phyloP scores from a whole-genome alignment of 2,329 filamentous ascomycete genomes.

The Cladophialophora yegresii region DNA sequence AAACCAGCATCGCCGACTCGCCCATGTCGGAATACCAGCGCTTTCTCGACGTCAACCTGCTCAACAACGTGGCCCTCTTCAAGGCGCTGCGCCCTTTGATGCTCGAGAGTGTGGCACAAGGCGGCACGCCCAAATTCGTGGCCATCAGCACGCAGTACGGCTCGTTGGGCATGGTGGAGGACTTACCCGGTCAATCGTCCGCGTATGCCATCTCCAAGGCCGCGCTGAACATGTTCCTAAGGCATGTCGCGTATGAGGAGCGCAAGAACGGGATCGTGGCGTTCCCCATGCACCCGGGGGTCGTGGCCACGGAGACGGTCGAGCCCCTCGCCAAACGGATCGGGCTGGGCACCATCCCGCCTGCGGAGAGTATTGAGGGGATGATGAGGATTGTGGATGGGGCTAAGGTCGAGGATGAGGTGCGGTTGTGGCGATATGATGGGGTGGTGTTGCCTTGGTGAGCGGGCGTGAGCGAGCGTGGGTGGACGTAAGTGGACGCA shows the following conservation, averaged over 20 bases:
- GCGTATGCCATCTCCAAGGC: conserved; percentile 49
- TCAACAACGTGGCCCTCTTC: conserved; percentile 25
- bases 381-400: conserved; percentile 43
- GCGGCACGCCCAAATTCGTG: conserved; percentile 23
- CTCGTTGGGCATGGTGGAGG: conserved; percentile 23
- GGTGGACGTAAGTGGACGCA: too few relatives aligned
- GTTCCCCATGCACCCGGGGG: conserved; percentile 49
- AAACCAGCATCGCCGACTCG: conserved; percentile 17
- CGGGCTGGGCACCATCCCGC: conserved; percentile 45
- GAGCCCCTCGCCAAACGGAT: conserved; percentile 34
- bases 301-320: conserved; percentile 46
- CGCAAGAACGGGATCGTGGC: conserved; percentile 42
- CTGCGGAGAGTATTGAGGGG: conserved; percentile 43
- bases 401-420: conserved; percentile 39
- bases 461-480: not conserved
- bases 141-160: conserved; percentile 27
- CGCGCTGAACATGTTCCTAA: conserved; percentile 49
- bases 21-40: conserved; percentile 18
- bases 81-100: conserved; percentile 21
- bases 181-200: conserved; percentile 23
- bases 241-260: conserved; percentile 47
- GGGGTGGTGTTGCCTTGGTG: conserved; percentile 35
- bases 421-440: conserved; percentile 34
- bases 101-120: conserved; percentile 17
- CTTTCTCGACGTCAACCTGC: conserved; percentile 25